Base-by-base conservation (phyloP, 2,329 filamentous ascomycete species). In the Zymoseptoria pseudotritici region DNA sequence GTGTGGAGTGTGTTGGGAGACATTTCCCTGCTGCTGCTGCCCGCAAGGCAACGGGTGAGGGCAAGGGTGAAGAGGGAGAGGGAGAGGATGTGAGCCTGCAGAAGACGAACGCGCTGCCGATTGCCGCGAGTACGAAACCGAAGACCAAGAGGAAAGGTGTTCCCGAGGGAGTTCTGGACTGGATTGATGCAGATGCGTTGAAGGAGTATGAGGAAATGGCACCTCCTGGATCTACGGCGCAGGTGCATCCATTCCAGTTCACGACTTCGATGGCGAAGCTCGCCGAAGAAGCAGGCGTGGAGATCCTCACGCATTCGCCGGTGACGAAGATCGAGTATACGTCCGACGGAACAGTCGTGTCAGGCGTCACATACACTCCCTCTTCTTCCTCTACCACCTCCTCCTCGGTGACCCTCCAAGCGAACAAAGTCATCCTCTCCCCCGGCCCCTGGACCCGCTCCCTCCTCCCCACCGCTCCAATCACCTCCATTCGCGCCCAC, bases 171-270 rank as follows among this genome's bases (percentile, higher is more conserved):
- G 36, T 46, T 5, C 78, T 97, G 11, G 88, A 96, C 73, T 99
- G 92, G 91, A 80, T 97, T 50, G 84, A 89, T 56, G 76, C 82
- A 1, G 83, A 86, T 4, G 77, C 86, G 2, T 76, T 96, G 21
- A 77, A 78, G 57, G 79, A 80, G 20, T 97, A 96, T 75, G 85
- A 90, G 36, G 85, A 88, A 71, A 97, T 97, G 91, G 91, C 90
- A 2, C 86, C 85, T 2, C 84, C 86, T 0, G 82, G 82, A 1
- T 89, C 91, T 62, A 97, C 94, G 1, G 90, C 94, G 0, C 94
- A 99, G 75, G 93, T 97, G 2, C 93, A 99, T 70, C 94, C 94
- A 0, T 89, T 87, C 63, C 86, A 91, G 52, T 97, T 99, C 71
- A 97, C 94, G 0, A 93, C 85, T 0, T 81, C 86, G 17, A 95